phyloP scores from a whole-genome alignment of 2,329 filamentous ascomycete species.

The Exophiala spinifera region DNA sequence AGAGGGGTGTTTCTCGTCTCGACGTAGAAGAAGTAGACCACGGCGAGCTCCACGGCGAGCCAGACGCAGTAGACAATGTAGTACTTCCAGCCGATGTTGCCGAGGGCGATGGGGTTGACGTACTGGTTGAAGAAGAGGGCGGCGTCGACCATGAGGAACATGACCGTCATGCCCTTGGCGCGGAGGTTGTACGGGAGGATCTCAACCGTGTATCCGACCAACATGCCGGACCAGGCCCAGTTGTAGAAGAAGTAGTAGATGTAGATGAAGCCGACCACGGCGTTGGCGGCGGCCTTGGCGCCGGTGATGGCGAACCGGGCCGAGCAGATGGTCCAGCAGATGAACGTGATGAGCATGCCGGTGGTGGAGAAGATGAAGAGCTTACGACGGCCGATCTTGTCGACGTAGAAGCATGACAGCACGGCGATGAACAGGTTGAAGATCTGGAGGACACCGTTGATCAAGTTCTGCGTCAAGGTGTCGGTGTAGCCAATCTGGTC shows the following conservation, averaged over 20 bases:
- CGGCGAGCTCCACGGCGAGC: constrained; percentile 33
- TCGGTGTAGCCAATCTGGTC: constrained; percentile 39
- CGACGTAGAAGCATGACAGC: constrained; percentile 39
- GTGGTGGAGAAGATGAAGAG: constrained; percentile 43
- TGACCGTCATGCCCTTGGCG: constrained; percentile 45
- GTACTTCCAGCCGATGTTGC: constrained; percentile 36
- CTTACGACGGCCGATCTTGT: constrained; percentile 42
- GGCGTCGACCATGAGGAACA: constrained; percentile 36
- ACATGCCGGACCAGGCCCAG: constrained; percentile 38
- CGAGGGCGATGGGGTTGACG: constrained; percentile 37
- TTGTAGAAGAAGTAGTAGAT: constrained; percentile 44
- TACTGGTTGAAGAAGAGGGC: constrained; percentile 37
- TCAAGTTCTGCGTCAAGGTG: constrained; percentile 38
- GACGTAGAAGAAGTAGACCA: constrained; percentile 38
- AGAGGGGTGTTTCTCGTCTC: constrained; percentile 68
- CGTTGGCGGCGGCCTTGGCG: constrained; percentile 35
- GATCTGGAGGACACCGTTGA: constrained; percentile 43
- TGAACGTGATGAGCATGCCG: constrained; percentile 46
- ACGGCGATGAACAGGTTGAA: constrained; percentile 40
- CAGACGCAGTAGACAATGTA: constrained; percentile 40
- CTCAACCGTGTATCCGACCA: constrained; percentile 45
- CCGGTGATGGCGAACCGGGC: constrained; percentile 36
- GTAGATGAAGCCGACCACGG: constrained; percentile 43
- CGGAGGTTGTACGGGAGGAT: constrained; percentile 51
- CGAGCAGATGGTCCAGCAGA: constrained; percentile 42